These are phyloP conservation scores for Thalassiosira mediterranea DNA, from an alignment of 352 stramenopile species.

Conservation along the genomic window DNA sequence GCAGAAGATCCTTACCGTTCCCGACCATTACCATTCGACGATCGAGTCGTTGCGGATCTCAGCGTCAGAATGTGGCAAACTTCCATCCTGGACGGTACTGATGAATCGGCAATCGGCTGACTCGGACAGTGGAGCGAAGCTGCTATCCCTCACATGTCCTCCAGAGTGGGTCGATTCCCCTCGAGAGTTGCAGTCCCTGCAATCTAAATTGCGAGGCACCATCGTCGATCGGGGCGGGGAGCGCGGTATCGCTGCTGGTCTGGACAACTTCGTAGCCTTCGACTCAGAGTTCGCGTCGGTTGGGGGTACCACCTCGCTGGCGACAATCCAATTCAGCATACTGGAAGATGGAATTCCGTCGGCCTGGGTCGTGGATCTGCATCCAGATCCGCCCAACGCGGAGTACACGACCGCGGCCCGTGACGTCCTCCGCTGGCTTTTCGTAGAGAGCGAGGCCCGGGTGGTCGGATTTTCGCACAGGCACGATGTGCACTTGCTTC, in stretches of 20 bases:
- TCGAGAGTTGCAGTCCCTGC: conserved; percentile 21
- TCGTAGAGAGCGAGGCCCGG: conserved; percentile 39
- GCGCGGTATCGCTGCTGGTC: conserved; percentile 13
- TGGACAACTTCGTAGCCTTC: conserved; percentile 42
- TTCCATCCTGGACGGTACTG: conserved; percentile 32
- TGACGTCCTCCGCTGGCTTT: conserved; percentile 56
- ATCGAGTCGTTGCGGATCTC: conserved; percentile 19
- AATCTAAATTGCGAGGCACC: conserved; percentile 24
- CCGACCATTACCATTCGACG: conserved; percentile 21
- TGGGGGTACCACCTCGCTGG: conserved; percentile 29
- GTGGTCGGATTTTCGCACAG: conserved; percentile 48
- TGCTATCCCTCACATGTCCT: conserved; percentile 38
- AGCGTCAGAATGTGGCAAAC: neutral
- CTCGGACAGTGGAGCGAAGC: conserved; percentile 13
- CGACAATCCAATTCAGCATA: conserved; percentile 57
- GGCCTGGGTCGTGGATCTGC: conserved; percentile 51
- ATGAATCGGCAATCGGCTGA: conserved; percentile 15
- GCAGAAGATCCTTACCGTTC: conserved; percentile 4
- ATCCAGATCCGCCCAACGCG: conserved; percentile 16
- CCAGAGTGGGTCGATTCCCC: conserved; percentile 37
- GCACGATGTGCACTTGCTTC: conserved; percentile 49
- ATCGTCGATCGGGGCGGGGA: neutral
- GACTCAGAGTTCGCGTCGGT: conserved; percentile 49
- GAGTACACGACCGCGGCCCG: conserved; percentile 27
- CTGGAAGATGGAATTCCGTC: conserved; percentile 36